Conservation (phyloP, 139 green algal species). For the Coccomyxa sp. region DNA sequence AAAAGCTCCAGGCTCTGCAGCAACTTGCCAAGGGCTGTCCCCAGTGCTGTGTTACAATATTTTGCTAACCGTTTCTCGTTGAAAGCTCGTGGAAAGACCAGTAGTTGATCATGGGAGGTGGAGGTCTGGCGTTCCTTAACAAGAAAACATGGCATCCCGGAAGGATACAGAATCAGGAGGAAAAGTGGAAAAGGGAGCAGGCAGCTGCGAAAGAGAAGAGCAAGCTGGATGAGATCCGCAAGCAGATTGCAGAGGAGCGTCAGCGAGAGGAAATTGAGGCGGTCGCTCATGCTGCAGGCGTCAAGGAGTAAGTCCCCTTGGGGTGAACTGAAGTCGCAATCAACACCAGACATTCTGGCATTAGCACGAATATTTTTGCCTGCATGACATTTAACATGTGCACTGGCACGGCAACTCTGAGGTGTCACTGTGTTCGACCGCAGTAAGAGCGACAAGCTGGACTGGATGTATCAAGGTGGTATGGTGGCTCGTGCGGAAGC, state of each 20-base stretch:
- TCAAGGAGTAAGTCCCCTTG: slow-evolving; percentile 38
- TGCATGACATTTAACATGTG: not conserved
- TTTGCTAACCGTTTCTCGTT: too few species aligned
- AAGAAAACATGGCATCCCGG: slow-evolving; percentile 91
- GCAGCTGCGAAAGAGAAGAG: slow-evolving; percentile 67
- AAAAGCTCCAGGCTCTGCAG: too few species aligned
- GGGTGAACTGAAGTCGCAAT: not conserved
- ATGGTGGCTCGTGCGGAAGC: slow-evolving; percentile 73
- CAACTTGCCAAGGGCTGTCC: too few species aligned
- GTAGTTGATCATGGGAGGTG: slow-evolving; percentile 7
- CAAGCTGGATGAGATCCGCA: slow-evolving; percentile 79
- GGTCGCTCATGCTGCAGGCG: slow-evolving; percentile 55
- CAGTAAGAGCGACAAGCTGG: slow-evolving; percentile 70
- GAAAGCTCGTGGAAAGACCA: too few species aligned
- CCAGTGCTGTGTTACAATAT: too few species aligned
- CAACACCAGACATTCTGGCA: not conserved
- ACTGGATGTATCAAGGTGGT: slow-evolving; percentile 94
- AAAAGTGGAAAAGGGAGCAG: slow-evolving; percentile 92
- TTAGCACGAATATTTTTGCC: not conserved
- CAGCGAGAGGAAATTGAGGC: slow-evolving; percentile 66
- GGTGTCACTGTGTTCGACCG: not conserved
- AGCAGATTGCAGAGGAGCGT: slow-evolving; percentile 84
- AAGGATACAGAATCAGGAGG: slow-evolving; percentile 70
- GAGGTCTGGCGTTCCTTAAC: slow-evolving; percentile 74
- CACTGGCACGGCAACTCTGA: not conserved